Conservation (phyloP, 495 filamentous ascomycete genomes). For the Articulospora tetracladia region DNA sequence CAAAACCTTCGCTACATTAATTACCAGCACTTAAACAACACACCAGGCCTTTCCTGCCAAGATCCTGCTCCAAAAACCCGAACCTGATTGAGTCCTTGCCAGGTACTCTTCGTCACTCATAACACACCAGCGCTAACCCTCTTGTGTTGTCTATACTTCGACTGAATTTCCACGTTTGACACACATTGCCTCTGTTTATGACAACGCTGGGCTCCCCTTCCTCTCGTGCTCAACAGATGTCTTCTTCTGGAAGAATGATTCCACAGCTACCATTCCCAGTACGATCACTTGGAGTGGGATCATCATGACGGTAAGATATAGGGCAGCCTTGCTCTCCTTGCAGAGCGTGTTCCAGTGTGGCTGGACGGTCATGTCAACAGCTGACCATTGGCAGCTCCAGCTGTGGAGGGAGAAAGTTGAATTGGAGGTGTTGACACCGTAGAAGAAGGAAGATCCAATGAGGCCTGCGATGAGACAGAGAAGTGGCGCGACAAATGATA, state of each 20-base stretch:
- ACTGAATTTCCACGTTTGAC: too few species aligned
- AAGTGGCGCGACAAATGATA: slow-evolving; percentile 37
- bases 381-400: slow-evolving; percentile 52
- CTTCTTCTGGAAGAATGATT: slow-evolving; percentile 36
- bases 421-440: slow-evolving; percentile 45
- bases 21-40: too few species aligned
- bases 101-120: too few species aligned
- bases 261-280: slow-evolving; percentile 36
- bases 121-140: too few species aligned
- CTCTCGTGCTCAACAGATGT: slow-evolving; percentile 11
- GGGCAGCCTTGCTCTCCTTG: slow-evolving; percentile 41
- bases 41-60: too few species aligned
- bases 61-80: too few species aligned
- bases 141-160: too few species aligned
- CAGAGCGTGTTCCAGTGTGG: slow-evolving; percentile 48
- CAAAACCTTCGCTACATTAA: too few species aligned
- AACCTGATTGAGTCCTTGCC: too few species aligned
- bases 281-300: slow-evolving; percentile 45
- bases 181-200: slow-evolving; percentile 13
- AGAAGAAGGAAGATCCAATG: slow-evolving; percentile 49
- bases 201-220: slow-evolving; percentile 28
- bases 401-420: slow-evolving; percentile 43
- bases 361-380: slow-evolving; percentile 37
- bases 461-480: slow-evolving; percentile 41
- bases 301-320: slow-evolving; percentile 47